A percentile compares a stretch with the other conserved stretches of the same genome.
phyloP scores from a whole-genome alignment of 495 filamentous ascomycete genomes.

The Evansstolkia leycettana region DNA sequence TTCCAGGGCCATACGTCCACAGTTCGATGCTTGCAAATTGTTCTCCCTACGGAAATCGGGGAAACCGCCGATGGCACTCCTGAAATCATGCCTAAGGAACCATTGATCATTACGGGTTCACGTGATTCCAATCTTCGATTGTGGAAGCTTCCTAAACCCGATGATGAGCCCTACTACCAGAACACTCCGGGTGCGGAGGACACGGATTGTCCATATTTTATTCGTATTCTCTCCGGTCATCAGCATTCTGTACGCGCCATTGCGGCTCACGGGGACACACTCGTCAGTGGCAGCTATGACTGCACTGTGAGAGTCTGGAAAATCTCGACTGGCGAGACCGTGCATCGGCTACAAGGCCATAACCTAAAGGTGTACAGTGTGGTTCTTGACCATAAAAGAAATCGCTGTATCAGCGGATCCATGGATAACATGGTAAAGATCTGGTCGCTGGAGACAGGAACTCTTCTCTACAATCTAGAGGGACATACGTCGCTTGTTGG shows the following conservation, averaged over 20 bases:
- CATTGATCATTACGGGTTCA: conserved; percentile 94
- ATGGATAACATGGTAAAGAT: conserved; percentile 99
- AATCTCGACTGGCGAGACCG: conserved; percentile 85
- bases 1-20: conserved; percentile 98
- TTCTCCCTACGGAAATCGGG: conserved; percentile 74
- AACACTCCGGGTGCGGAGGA: conserved; percentile 65
- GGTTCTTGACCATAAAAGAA: conserved; percentile 82
- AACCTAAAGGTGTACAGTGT: conserved; percentile 95
- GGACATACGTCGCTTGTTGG: conserved; percentile 91
- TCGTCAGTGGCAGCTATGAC: conserved; percentile 99
- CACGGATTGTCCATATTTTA: conserved; percentile 83
- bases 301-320: conserved; percentile 94
- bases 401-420: conserved; percentile 92
- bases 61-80: conserved; percentile 57
- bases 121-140: conserved; percentile 89
- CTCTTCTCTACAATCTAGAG: conserved; percentile 79
- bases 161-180: conserved; percentile 62
- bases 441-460: conserved; percentile 88
- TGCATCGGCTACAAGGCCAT: conserved; percentile 82
- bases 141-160: conserved; percentile 85
- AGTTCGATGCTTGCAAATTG: conserved; percentile 88
- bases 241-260: conserved; percentile 95
- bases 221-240: conserved; percentile 78
- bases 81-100: conserved; percentile 81
- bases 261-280: conserved; percentile 84